Conservation (phyloP, 2,329 filamentous ascomycete species). For the Fusarium sp. region DNA sequence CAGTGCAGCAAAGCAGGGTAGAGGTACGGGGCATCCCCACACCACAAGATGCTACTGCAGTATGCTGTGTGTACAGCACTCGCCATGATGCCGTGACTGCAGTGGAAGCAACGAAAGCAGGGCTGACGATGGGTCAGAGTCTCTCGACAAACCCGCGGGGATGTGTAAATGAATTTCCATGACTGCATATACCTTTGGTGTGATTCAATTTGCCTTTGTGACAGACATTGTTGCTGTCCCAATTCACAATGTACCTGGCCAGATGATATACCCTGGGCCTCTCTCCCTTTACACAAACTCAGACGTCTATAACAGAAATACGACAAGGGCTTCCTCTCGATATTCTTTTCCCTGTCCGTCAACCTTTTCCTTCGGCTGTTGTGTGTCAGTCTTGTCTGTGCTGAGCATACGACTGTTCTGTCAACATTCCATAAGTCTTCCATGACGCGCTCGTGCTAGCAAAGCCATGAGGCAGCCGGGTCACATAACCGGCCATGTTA, state of each 20-base stretch:
- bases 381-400: neutral
- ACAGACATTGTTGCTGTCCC: conserved; percentile 28
- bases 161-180: conserved; percentile 31
- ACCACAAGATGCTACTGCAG: conserved; percentile 40
- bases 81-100: conserved; percentile 36
- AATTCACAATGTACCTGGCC: conserved; percentile 20
- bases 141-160: conserved; percentile 32
- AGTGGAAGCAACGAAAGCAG: conserved; percentile 29
- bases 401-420: conserved; percentile 14
- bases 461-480: conserved; percentile 30
- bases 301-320: neutral
- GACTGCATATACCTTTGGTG: conserved; percentile 26
- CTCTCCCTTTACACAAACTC: conserved; percentile 1
- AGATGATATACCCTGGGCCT: conserved; percentile 20
- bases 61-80: conserved; percentile 36
- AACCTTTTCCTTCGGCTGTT: neutral
- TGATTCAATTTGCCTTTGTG: conserved; percentile 26
- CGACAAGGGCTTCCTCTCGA: neutral
- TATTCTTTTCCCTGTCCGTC: neutral
- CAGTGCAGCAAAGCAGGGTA: conserved; percentile 31
- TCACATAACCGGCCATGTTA: conserved; percentile 44
- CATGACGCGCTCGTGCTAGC: conserved; percentile 23
- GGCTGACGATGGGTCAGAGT: conserved; percentile 36
- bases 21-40: conserved; percentile 41
- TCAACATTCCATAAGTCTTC: conserved; percentile 36